phyloP scores from a whole-genome alignment of 2,329 filamentous ascomycete species.

The Beauveria sp. region DNA sequence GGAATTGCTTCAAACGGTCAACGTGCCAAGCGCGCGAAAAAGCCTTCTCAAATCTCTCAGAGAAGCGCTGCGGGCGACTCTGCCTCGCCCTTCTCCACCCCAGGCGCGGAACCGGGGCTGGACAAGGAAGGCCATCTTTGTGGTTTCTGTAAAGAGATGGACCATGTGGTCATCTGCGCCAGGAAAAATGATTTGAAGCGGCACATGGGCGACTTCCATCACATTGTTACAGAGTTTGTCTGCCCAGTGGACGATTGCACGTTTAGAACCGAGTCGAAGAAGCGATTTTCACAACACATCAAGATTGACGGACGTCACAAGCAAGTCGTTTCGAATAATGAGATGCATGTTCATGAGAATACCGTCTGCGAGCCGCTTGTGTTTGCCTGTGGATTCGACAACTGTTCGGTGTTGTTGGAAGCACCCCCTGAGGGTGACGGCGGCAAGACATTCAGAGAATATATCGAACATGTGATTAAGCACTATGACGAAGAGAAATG shows the following conservation, averaged over 20 bases:
- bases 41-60: not conserved
- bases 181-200: slow-evolving; percentile 42
- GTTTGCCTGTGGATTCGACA: slow-evolving; percentile 41
- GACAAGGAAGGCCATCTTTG: slow-evolving; percentile 14
- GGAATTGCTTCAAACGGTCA: not conserved
- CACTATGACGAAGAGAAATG: slow-evolving; percentile 37
- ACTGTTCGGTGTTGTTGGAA: slow-evolving; percentile 37
- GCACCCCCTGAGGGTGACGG: slow-evolving; percentile 31
- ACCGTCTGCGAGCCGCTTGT: slow-evolving; percentile 38
- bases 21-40: not conserved
- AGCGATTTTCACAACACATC: slow-evolving; percentile 38
- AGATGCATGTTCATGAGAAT: slow-evolving; percentile 21
- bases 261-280: slow-evolving; percentile 36
- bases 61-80: not conserved
- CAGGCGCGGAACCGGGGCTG: not conserved
- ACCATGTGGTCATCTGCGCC: slow-evolving; percentile 34
- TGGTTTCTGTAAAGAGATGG: slow-evolving; percentile 34
- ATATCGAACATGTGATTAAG: slow-evolving; percentile 38
- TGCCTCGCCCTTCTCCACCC: not conserved
- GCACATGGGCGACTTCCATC: slow-evolving; percentile 41
- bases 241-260: slow-evolving; percentile 36
- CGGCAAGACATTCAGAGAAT: slow-evolving; percentile 33
- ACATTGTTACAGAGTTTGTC: slow-evolving; percentile 38
- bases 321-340: not conserved
- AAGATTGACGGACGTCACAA: slow-evolving; percentile 24